Base-by-base conservation (phyloP, 2,329 filamentous ascomycete genomes). In the Aspergillus brunneoviolaceus region DNA sequence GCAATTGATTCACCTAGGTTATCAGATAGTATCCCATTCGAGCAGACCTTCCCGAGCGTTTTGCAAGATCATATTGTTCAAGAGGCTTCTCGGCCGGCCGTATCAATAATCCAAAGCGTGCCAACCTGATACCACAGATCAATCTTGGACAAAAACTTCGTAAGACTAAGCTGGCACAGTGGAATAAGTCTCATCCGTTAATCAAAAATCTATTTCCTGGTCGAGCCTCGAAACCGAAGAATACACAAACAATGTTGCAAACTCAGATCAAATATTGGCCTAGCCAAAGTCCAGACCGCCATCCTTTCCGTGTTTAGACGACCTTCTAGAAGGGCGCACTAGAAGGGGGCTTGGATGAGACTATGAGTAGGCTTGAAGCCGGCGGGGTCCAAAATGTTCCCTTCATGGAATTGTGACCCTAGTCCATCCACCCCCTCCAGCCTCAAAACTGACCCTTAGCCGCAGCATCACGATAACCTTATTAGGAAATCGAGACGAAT, bases 381-480 rank as follows among this genome's bases (percentile, higher is more conserved):
- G 23, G 14, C 25, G 1, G 23, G 14, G 23, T 2, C n/a, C 12
- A 7, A 12, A 12, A 35, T 16, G 35, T 19, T 42, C 33, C 45
- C 27, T 49, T 45, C 23, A 23, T 23, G 23, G 23, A 23, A 23
- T 1, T 3, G 42, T 31, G 29, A 49, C 29, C 29, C n/a, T 33
- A 16, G 31, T 19, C 23, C 3, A 23, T 11, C 27, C 21, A 35
- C 27, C 53, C 53, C 53, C 14, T 55, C 11, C 35, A 48, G 53
- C 42, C 42, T 47, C 27, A 29, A 49, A 49, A 35, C 53, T 27
- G 53, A 21, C 19, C 39, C 39, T 45, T 45, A 16, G 35, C 35
- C 51, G 51, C 51, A 53, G 33, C 35, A 45, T 55, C 53, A 33
- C 42, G 53, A 55, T 55, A 55, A 55, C 53, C 45, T 55, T 39